Conservation (phyloP, 169 alveolate genomes). For the Plasmodium adleri region DNA sequence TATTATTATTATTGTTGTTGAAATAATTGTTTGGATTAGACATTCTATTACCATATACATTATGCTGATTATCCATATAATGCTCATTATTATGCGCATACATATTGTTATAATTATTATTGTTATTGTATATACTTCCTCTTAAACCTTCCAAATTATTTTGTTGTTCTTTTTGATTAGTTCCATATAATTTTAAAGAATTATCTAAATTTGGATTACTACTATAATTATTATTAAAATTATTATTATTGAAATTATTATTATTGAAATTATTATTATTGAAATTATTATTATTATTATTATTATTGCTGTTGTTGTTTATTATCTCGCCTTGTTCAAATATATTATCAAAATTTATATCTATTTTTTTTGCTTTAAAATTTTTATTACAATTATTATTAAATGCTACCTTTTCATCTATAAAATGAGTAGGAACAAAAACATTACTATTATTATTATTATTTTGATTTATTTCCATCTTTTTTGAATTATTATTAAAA, state of each 20-base stretch:
- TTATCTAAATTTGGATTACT: background rate
- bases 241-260: background rate
- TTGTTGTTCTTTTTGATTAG: constrained; percentile 4
- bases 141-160: constrained; percentile 1
- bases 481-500: background rate
- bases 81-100: background rate
- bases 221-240: background rate
- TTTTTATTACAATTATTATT: constrained; percentile 44
- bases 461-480: background rate
- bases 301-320: background rate
- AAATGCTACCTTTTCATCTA: constrained; percentile 52
- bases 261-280: background rate
- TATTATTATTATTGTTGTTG: background rate
- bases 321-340: constrained; percentile 30
- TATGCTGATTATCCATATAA: constrained; percentile 3
- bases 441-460: constrained; percentile 5
- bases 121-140: background rate
- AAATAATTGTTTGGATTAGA: background rate
- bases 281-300: background rate
- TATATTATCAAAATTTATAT: constrained; percentile 65
- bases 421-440: constrained; percentile 29
- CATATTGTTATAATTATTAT: constrained; percentile 1
- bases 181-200: constrained; percentile 19
- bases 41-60: background rate
- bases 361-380: constrained; percentile 75